A percentile compares a stretch with the other conserved stretches of the same genome.
Conservation (phyloP, 2,329 filamentous ascomycete species). For the Periconia sp. region DNA sequence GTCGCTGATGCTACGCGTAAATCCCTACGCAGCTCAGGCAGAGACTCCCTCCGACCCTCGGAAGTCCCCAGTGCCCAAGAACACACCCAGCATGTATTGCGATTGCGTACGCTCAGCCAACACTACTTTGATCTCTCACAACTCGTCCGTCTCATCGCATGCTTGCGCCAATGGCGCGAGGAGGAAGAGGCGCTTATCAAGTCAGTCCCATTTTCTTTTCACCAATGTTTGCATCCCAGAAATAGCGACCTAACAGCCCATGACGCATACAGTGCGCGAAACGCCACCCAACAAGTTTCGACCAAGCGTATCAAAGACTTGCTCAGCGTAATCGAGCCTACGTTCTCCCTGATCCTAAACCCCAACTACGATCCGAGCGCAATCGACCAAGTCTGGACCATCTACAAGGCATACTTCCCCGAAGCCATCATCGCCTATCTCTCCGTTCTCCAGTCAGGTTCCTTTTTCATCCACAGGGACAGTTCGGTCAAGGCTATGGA, state of each 20-base stretch:
- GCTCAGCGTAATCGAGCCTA: conserved; percentile 46
- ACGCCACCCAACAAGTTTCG: conserved; percentile 26
- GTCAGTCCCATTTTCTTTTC: conserved; percentile 20
- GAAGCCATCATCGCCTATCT: conserved; percentile 86
- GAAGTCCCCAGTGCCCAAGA: conserved; percentile 25
- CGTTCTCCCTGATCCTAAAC: conserved; percentile 36
- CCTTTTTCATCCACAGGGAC: conserved; percentile 75
- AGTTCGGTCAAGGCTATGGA: conserved; percentile 86
- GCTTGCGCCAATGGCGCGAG: conserved; percentile 51
- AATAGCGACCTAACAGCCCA: conserved; percentile 6
- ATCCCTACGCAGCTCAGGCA: conserved; percentile 22
- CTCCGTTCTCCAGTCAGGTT: conserved; percentile 78
- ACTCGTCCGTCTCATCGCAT: conserved; percentile 49
- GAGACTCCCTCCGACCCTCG: conserved; percentile 24
- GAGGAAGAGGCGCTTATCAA: conserved; percentile 49
- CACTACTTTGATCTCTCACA: conserved; percentile 53
- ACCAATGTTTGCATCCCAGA: conserved; percentile 8
- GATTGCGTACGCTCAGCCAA: conserved; percentile 28
- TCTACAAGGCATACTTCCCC: conserved; percentile 82
- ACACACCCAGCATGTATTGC: conserved; percentile 27
- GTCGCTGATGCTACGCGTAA: conserved; percentile 25
- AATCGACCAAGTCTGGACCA: conserved; percentile 64
- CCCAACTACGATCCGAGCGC: conserved; percentile 3
- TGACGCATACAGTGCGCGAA: conserved; percentile 5
- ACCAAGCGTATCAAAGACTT: conserved; percentile 45